These are phyloP conservation scores for Pythium vanterpoolii DNA, from an alignment of 352 stramenopile genomes.

Conservation along the genomic window DNA sequence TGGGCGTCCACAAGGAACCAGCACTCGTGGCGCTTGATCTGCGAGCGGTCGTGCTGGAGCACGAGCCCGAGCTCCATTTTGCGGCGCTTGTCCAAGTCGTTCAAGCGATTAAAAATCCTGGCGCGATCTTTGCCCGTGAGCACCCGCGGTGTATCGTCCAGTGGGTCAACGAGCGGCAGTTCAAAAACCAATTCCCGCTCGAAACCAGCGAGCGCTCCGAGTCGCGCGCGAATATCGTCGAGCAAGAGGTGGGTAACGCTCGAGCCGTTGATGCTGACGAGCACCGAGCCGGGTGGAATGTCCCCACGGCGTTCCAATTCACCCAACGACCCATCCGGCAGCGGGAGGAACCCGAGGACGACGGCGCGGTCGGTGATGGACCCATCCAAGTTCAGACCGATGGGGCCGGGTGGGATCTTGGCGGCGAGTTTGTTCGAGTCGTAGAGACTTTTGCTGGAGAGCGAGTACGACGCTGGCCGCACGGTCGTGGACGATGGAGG, in stretches of 20 bases:
- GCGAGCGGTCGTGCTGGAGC: conserved; percentile 54
- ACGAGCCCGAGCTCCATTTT: conserved; percentile 62
- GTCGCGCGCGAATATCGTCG: conserved; percentile 34
- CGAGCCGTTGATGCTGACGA: conserved; percentile 67
- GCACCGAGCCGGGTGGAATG: conserved; percentile 46
- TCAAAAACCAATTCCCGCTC: conserved; percentile 50
- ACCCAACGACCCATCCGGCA: conserved; percentile 52
- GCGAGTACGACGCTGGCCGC: conserved; percentile 21
- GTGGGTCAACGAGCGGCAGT: conserved; percentile 22
- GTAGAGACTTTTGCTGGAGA: conserved; percentile 10
- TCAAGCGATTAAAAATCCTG: conserved; percentile 21
- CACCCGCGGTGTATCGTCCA: not conserved
- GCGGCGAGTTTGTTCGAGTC: conserved; percentile 26
- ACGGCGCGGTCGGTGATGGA: conserved; percentile 43
- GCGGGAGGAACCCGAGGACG: conserved; percentile 58
- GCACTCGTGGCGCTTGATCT: conserved; percentile 59
- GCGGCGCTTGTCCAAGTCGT: conserved; percentile 51
- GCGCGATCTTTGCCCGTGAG: conserved; percentile 4
- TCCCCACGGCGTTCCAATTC: conserved; percentile 50
- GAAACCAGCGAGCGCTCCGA: conserved; percentile 35
- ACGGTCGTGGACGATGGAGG: conserved; percentile 1
- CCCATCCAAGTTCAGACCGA: conserved; percentile 67
- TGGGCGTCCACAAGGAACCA: conserved; percentile 67
- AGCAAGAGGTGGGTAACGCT: conserved; percentile 48
- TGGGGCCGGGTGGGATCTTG: conserved; percentile 48